Evolutionary conservation across 768 basidiomycete species (phyloP), one percentile per base, ranked within the genome.

Genomic region (Pisolithus albus): DNA sequence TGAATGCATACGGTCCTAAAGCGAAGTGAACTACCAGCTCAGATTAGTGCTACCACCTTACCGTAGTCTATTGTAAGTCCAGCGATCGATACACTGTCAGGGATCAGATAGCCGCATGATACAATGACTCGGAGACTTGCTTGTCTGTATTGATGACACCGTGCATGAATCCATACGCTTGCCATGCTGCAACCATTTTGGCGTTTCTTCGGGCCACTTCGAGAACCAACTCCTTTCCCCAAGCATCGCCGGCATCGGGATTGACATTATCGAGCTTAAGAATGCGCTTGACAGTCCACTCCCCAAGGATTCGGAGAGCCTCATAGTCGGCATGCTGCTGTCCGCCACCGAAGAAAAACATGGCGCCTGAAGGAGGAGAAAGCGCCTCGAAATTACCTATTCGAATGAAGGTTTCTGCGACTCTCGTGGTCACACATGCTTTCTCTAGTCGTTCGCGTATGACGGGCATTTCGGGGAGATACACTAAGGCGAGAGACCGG

Each of bases 121-220:
- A 9, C 9, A 24, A 45, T 15, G 15, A 30, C 38, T 28, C 50
- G 23, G 24, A 2, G 16, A 62, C 78, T 52, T 57, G 88, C 88
- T 95, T 96, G 72, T 97, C 95, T 2, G 94, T 95, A 63, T 98
- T 98, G 60, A 99, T 92, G 36, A 99, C 95, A 0, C 92, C 92
- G 62, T 93, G 90, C 91, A 92, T 91, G 64, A 89, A 93, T 1
- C 92, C 92, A 65, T 87, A 88, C 7, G 82, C 91, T 69, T 99
- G 95, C 96, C 96, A 98, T 3, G 78, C 86, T 8, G 93, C 96
- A 0, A 93, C 89, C 88, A 94, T 98, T 63, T 73, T 74, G 39
- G 90, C 94, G 63, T 96, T 98, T 61, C 92, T 73, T 65, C 78
- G 80, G 15, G 91, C 83, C 0, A 83, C 83, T 59, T 96, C 92